These are phyloP conservation scores for Ammopiptanthus mongolicus DNA, from an alignment of 306 rosid species.

Conservation along the genomic window DNA sequence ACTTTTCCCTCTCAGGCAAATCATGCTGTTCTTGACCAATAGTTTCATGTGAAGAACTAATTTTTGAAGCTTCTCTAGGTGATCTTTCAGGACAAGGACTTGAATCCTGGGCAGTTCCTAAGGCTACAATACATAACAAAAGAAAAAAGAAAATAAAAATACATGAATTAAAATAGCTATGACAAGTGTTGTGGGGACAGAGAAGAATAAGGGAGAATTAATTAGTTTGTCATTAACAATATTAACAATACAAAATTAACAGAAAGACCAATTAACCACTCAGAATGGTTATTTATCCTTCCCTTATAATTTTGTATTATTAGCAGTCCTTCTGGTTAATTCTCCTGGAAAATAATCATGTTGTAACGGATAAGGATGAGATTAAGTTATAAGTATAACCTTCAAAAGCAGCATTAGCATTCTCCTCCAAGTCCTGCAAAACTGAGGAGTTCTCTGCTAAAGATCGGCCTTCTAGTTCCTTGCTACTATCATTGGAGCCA, in stretches of 20 bases:
- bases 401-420: slow-evolving; percentile 31
- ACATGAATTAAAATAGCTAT: slow-evolving; percentile 8
- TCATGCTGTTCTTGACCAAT: slow-evolving; percentile 21
- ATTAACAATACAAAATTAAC: too few species aligned
- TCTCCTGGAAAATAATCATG: neutral
- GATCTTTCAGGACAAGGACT: slow-evolving; percentile 34
- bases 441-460: slow-evolving; percentile 33
- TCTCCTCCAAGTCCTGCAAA: slow-evolving; percentile 32
- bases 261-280: too few species aligned
- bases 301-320: too few species aligned
- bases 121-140: slow-evolving; percentile 22
- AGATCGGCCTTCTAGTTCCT: slow-evolving; percentile 16
- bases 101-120: slow-evolving; percentile 14
- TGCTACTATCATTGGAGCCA: slow-evolving; percentile 23
- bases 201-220: too few species aligned
- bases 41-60: slow-evolving; percentile 22
- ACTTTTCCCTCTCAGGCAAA: slow-evolving; percentile 4
- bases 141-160: neutral
- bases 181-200: neutral
- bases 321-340: too few species aligned
- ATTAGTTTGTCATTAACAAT: too few species aligned
- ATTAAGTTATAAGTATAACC: slow-evolving; percentile 39
- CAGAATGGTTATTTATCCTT: too few species aligned
- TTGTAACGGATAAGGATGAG: neutral
- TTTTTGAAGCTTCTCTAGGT: slow-evolving; percentile 28